phyloP scores from a whole-genome alignment of 345 rosid species.

The Melaleuca alternifolia region DNA sequence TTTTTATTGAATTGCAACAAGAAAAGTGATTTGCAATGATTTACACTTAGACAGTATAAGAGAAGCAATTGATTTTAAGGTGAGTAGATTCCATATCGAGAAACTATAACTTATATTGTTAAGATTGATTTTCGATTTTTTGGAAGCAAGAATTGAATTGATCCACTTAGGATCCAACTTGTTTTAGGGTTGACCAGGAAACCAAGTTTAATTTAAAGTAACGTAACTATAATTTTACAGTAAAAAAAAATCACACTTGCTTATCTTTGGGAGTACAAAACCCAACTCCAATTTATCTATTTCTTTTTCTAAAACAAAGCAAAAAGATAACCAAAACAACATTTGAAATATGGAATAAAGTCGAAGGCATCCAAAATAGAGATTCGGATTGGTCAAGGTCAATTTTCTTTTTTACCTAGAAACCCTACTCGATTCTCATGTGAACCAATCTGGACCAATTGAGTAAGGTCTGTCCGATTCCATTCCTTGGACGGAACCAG shows the following conservation, averaged over 20 bases:
- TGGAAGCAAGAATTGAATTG: not conserved
- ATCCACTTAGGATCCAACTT: no score
- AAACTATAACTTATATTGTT: not conserved
- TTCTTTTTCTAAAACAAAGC: not conserved
- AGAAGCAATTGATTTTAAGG: no score
- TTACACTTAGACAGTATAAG: not conserved
- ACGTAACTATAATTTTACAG: not conserved
- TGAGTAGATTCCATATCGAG: not conserved
- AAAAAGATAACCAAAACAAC: not conserved
- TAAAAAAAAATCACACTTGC: not conserved
- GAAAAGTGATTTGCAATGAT: not conserved
- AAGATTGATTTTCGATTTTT: no score
- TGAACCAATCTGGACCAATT: fast-evolving
- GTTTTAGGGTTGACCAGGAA: not conserved
- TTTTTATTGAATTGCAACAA: not conserved
- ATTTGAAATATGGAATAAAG: not conserved
- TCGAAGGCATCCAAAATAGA: not conserved
- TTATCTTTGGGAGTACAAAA: not conserved
- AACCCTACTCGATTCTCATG: fast-evolving
- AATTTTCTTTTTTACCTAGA: not conserved
- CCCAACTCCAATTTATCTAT: not conserved
- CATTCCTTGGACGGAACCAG: not conserved
- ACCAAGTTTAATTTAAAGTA: not conserved
- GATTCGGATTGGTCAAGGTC: not conserved
- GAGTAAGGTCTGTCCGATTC: not conserved